Base-by-base conservation (phyloP, 2,329 filamentous ascomycete species). In the Sporothrix pseudoabietina region DNA sequence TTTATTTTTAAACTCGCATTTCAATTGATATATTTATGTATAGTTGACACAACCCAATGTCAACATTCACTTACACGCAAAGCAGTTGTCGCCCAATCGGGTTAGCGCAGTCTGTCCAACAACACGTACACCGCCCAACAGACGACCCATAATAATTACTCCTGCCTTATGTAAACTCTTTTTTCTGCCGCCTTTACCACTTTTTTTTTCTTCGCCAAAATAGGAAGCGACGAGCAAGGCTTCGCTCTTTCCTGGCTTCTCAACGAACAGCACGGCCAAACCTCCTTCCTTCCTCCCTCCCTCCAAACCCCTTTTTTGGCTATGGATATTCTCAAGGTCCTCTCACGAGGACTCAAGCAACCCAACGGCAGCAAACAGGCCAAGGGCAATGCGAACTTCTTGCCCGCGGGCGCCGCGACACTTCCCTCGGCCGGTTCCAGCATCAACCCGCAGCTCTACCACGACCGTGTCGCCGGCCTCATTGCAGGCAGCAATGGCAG, bases 291-390 rank as follows among this genome's bases (percentile, higher is more conserved):
- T n/a, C 6, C 39, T 5, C 35, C 6, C 39, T 5, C 35, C 4
- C 35, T 35, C 59, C 7, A 41, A 41, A 44, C 22, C 19, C 19
- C 0, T 6, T 7, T 35, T 35, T 7, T 26, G n/a, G 66, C 32
- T 30, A 92, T 92, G 91, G 91, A 94, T 82, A 89, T 93, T 72
- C 84, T 93, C 78, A 93, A 90, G 78, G 83, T 94, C 44, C 84
- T 94, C 74, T 92, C 91, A 49, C 87, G 91, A 69, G 91, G 91
- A 73, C 89, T 89, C 3, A 93, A 92, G 75, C 85, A 85, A 78
- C 82, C 85, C 22, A 16, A 12, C 26, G 30, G 65, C 59, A 32
- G 63, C 54, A 41, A 68, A 16, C 79, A 83, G 5, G 85, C 82
- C 73, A 84, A 82, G 69, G 75, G 78, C 12, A 59, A 54, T 47